Evolutionary conservation across 352 stramenopile genomes (phyloP).

Genomic region (Globisporangium spinosum): DNA sequence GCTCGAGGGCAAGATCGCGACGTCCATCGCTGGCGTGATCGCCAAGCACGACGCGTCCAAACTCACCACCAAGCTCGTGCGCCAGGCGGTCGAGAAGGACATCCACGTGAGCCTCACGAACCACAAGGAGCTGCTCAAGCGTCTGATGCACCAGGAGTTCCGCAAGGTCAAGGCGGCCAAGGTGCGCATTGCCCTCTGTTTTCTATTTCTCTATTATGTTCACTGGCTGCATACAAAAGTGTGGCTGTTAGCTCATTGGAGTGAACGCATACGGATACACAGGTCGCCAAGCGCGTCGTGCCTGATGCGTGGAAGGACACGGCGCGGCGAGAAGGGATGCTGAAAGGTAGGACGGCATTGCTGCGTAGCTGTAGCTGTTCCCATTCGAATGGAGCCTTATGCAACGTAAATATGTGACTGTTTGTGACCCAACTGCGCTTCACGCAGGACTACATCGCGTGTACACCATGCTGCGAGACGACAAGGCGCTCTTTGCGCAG

Average conservation of each 20-base stretch:
- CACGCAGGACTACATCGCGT: constrained; percentile 29
- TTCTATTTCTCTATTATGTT: not conserved
- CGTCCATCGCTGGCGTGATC: constrained; percentile 66
- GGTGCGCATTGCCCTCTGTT: constrained; percentile 11
- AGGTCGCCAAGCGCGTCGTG: constrained; percentile 48
- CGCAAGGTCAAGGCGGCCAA: constrained; percentile 75
- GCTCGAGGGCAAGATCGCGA: constrained; percentile 74
- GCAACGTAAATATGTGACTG: not conserved
- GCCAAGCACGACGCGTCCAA: constrained; percentile 59
- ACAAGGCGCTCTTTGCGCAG: constrained; percentile 20
- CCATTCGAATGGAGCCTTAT: not conserved
- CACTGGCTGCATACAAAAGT: too few species aligned
- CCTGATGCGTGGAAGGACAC: constrained; percentile 62
- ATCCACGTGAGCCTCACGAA: constrained; percentile 82
- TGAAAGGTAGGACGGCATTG: constrained; percentile 24
- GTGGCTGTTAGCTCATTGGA: not conserved
- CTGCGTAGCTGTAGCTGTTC: not conserved
- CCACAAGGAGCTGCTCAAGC: constrained; percentile 88
- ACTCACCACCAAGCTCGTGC: constrained; percentile 77
- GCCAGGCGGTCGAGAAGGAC: constrained; percentile 81
- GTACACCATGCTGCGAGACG: constrained; percentile 36
- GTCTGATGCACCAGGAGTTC: constrained; percentile 84
- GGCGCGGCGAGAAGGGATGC: constrained; percentile 37
- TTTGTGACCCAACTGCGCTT: not conserved
- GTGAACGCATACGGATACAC: not conserved